phyloP scores from a whole-genome alignment of 2,329 filamentous ascomycete genomes.

The Tricladium varicosporioides region DNA sequence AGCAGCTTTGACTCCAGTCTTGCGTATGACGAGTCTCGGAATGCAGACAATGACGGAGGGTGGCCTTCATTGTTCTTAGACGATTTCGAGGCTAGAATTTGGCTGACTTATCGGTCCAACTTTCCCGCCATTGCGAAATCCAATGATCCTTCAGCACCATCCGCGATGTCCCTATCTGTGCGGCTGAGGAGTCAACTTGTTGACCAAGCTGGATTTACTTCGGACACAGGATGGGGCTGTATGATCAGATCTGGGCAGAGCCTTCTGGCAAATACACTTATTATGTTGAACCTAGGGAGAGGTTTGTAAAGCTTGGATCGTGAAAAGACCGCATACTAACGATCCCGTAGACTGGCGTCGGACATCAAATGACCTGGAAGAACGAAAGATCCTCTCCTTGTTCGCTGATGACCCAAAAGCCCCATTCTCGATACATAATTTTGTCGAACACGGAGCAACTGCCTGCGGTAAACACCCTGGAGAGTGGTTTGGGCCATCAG shows the following conservation, averaged over 20 bases:
- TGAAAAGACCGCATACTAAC: slow-evolving; percentile 5
- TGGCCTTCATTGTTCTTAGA: slow-evolving; percentile 87
- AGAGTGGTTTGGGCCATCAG: slow-evolving; percentile 98
- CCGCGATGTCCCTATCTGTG: slow-evolving; percentile 78
- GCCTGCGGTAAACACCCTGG: slow-evolving; percentile 93
- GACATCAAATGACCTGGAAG: slow-evolving; percentile 54
- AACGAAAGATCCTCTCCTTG: slow-evolving; percentile 70
- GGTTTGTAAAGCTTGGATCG: slow-evolving; percentile 47
- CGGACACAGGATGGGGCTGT: slow-evolving; percentile 95
- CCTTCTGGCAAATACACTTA: slow-evolving; percentile 81
- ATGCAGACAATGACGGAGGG: slow-evolving; percentile 40
- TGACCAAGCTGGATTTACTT: slow-evolving; percentile 80
- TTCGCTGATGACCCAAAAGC: slow-evolving; percentile 87
- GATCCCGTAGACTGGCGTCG: slow-evolving; percentile 69
- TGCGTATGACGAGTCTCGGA: slow-evolving; percentile 26
- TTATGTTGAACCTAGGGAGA: slow-evolving; percentile 72
- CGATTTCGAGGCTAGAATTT: slow-evolving; percentile 89
- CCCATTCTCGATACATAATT: slow-evolving; percentile 92
- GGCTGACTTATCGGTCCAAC: slow-evolving; percentile 93
- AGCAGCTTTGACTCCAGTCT: slow-evolving; percentile 30
- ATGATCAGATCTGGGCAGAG: slow-evolving; percentile 98
- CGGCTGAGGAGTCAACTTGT: slow-evolving; percentile 77
- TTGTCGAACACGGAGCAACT: slow-evolving; percentile 81
- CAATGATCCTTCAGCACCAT: slow-evolving; percentile 66
- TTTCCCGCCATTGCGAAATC: slow-evolving; percentile 82